Percentiles rank a stretch among this genome's conserved stretches.
Evolutionary conservation across 2,329 filamentous ascomycete species (phyloP).

Genomic region (Xylariales sp.): DNA sequence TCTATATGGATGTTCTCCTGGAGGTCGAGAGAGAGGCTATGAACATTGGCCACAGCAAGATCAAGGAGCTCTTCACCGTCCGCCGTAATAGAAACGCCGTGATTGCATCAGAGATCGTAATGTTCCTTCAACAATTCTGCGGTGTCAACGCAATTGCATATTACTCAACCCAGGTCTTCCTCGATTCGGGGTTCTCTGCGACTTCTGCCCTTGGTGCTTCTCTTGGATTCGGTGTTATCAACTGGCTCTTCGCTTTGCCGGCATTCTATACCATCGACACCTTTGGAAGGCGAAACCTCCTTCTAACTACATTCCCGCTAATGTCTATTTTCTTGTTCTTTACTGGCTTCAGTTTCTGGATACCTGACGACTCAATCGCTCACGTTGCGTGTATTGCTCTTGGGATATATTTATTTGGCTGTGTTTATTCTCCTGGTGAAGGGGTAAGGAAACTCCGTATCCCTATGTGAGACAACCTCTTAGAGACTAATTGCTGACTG

Average conservation of each 20-base stretch:
- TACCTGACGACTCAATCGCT: conserved; percentile 29
- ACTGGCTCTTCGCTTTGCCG: conserved; percentile 60
- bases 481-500: conserved; percentile 1
- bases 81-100: conserved; percentile 59
- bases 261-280: conserved; percentile 65
- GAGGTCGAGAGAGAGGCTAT: conserved; percentile 51
- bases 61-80: conserved; percentile 55
- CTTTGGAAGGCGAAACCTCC: conserved; percentile 60
- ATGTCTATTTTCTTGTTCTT: conserved; percentile 52
- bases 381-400: conserved; percentile 40
- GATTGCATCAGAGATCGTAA: conserved; percentile 57
- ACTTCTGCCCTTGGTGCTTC: conserved; percentile 53
- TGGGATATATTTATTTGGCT: conserved; percentile 45
- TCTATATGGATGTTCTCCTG: conserved; percentile 53
- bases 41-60: conserved; percentile 40
- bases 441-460: conserved; percentile 47
- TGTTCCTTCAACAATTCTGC: conserved; percentile 57
- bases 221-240: conserved; percentile 60
- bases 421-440: conserved; percentile 55
- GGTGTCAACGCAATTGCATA: conserved; percentile 40
- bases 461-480: no score
- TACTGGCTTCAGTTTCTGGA: conserved; percentile 43
- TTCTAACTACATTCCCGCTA: conserved; percentile 60
- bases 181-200: conserved; percentile 46
- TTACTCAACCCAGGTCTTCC: conserved; percentile 59